Evolutionary conservation across 805 yeast species (phyloP).

Genomic region (Hanseniaspora valbyensis): DNA sequence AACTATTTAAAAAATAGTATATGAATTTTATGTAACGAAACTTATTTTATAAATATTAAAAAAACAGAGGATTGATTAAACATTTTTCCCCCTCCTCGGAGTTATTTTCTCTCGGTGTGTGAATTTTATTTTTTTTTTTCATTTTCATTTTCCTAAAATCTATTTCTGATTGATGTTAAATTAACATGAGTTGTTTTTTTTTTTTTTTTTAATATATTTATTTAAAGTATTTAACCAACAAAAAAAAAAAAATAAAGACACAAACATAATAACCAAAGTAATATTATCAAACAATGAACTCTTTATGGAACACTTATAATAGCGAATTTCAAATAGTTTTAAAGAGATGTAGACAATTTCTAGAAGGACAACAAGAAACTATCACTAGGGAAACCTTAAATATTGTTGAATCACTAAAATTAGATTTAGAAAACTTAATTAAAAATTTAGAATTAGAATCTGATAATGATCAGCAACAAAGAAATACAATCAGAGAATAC

Average conservation of each 20-base stretch:
- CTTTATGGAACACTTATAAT: slow-evolving; percentile 29
- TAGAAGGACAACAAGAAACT: slow-evolving; percentile 20
- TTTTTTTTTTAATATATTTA: neutral
- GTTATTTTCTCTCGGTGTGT: no score
- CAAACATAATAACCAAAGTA: neutral
- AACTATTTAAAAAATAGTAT: slow-evolving; percentile 3
- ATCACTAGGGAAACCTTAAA: slow-evolving; percentile 23
- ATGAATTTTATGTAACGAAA: neutral
- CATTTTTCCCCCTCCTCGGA: no score
- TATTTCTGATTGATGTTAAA: no score
- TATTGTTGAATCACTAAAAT: slow-evolving; percentile 26
- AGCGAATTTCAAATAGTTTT: slow-evolving; percentile 30
- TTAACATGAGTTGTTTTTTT: neutral
- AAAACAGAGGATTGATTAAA: no score
- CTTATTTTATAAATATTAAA: no score
- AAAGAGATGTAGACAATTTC: slow-evolving; percentile 22
- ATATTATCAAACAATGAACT: slow-evolving; percentile 20
- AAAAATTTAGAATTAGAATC: slow-evolving; percentile 86
- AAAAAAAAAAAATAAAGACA: neutral
- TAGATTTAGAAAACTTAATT: slow-evolving; percentile 43
- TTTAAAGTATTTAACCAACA: neutral
- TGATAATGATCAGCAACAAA: slow-evolving; percentile 48
- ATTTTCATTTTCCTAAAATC: no score
- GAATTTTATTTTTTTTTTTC: neutral
- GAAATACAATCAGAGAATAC: slow-evolving; percentile 61